Evolutionary conservation across 2,329 filamentous ascomycete genomes (phyloP).

Genomic region (Talaromyces amestolkiae): DNA sequence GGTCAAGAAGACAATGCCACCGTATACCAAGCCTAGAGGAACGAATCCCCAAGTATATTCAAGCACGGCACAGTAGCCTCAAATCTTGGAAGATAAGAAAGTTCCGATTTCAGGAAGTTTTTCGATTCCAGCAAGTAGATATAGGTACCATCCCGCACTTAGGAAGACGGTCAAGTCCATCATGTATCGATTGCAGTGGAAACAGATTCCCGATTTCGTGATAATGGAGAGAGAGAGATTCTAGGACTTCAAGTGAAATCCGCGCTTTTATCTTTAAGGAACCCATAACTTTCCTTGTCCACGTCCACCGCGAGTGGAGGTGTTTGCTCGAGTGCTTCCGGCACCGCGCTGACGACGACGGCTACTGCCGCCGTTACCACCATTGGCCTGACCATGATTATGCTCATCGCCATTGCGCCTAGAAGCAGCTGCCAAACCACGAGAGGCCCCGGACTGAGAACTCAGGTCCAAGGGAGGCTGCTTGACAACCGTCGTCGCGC

Average conservation of each 20-base stretch:
- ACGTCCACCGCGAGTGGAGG: slow-evolving; percentile 34
- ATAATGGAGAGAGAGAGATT: slow-evolving; percentile 6
- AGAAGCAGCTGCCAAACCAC: slow-evolving; percentile 35
- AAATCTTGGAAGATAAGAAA: slow-evolving; percentile 1
- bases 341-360: slow-evolving; percentile 28
- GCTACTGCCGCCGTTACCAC: not conserved
- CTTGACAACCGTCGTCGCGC: slow-evolving; percentile 28
- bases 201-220: slow-evolving; percentile 7
- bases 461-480: slow-evolving; percentile 31
- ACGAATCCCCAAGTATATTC: not conserved
- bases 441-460: slow-evolving; percentile 34
- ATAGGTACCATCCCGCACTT: not conserved
- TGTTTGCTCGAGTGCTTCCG: slow-evolving; percentile 31
- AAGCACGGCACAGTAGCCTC: slow-evolving; percentile 1
- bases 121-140: slow-evolving; percentile 3
- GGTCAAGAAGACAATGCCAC: slow-evolving; percentile 3
- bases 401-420: slow-evolving; percentile 31
- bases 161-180: not conserved
- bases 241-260: slow-evolving; percentile 5
- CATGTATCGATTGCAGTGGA: slow-evolving; percentile 3
- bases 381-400: slow-evolving; percentile 15
- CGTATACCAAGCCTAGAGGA: not conserved
- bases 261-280: slow-evolving; percentile 35
- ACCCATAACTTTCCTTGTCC: slow-evolving; percentile 47
- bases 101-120: not conserved